Conservation (phyloP, 2,329 filamentous ascomycete genomes). For the Tolypocladium pustulatum region DNA sequence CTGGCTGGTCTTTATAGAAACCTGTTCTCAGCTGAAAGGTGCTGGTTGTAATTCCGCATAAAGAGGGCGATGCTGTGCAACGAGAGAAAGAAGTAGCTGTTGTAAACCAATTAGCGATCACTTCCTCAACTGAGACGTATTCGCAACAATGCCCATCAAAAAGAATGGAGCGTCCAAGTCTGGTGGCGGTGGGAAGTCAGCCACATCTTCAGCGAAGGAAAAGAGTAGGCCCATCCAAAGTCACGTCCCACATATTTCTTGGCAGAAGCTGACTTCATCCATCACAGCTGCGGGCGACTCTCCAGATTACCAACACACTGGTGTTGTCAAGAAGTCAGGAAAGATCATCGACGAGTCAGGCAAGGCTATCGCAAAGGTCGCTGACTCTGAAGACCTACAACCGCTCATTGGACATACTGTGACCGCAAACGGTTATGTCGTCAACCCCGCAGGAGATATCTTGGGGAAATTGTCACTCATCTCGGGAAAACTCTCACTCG, state of each 20-base stretch:
- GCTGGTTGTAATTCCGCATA: background rate
- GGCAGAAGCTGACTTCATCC: background rate
- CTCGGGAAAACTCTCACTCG: no score
- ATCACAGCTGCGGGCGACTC: slow-evolving; percentile 5
- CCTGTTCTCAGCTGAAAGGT: background rate
- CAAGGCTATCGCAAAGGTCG: slow-evolving; percentile 30
- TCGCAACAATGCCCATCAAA: slow-evolving; percentile 1
- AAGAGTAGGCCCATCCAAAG: no score
- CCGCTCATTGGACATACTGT: slow-evolving; percentile 31
- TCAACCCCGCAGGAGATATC: slow-evolving; percentile 21
- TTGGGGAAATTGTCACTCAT: no score
- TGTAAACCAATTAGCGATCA: background rate
- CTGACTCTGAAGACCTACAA: slow-evolving; percentile 26
- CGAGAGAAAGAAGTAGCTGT: background rate
- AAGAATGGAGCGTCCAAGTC: background rate
- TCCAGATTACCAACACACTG: slow-evolving; percentile 20
- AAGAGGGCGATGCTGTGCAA: background rate
- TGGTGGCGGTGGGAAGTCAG: background rate
- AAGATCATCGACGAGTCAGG: slow-evolving; percentile 33
- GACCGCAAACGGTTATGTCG: slow-evolving; percentile 22
- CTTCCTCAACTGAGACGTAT: no score
- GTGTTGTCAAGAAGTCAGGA: slow-evolving; percentile 32
- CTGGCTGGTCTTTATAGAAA: background rate
- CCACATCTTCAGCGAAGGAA: background rate
- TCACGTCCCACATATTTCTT: background rate